Evolutionary conservation across 2,329 filamentous ascomycete genomes (phyloP), one percentile per base, ranked within the genome.

Genomic region (Aspergillus sp.): DNA sequence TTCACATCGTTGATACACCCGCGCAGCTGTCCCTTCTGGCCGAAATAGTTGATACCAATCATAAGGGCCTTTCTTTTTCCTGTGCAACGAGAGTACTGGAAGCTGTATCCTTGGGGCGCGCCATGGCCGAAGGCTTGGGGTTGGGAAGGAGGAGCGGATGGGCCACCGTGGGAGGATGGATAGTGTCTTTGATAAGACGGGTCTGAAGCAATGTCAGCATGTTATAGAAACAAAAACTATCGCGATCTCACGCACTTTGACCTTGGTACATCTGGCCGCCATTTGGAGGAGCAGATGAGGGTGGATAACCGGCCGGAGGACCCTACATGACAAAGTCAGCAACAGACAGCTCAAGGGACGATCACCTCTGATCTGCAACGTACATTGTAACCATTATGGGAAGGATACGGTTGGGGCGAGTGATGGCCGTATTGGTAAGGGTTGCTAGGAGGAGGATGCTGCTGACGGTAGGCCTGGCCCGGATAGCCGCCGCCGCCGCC

Each of bases 1-100:
- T 93, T 90, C 44, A 97, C 93, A 73, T 98, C 93, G 72, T 98
- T 97, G 80, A 97, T 97, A 71, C 93, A 98, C 46, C 93, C 93
- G 57, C 92, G 84, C 48, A 97, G 82, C 80, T 97, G 90, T 27
- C 93, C 93, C 57, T 90, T 87, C 77, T 97, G 93, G 52, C 90
- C 88, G 72, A 97, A 97, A 77, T 98, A 97, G 78, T 97, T 97
- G 81, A 97, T 96, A 55, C 93, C 93, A 66, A 97, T 93, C 60
- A 98, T 77, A 31, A 97, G 79, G 4, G 93, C 93, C 79, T 97
- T 97, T 71, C 93, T 83, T 67, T 87, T 86, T 46, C 93, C 93
- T 5, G 90, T 96, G 73, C 93, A 98, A 64, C 89, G 89, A 47
- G 92, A 96, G 76, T 97, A 97, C 75, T 93, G 90, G 76, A 93